Evolutionary conservation across 2,329 filamentous ascomycete genomes (phyloP).

Genomic region (Alternaria atra): DNA sequence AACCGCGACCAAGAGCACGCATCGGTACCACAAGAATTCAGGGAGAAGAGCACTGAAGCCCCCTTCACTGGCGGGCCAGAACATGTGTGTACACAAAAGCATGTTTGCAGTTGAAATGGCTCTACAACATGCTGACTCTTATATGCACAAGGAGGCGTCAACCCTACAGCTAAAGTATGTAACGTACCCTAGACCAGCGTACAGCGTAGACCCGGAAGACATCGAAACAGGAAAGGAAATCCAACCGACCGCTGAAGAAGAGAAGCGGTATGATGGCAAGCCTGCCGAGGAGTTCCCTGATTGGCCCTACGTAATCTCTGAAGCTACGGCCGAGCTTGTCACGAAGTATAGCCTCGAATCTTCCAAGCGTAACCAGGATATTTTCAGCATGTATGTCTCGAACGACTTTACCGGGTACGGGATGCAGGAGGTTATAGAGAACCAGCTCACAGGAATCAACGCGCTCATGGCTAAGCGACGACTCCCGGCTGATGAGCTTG

Average conservation of each 20-base stretch:
- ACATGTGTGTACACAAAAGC: too few relatives aligned
- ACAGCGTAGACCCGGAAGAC: slow-evolving; percentile 1
- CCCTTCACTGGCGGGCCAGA: too few relatives aligned
- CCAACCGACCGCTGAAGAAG: not conserved
- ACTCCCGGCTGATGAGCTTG: slow-evolving; percentile 1
- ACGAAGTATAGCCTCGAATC: slow-evolving; percentile 9
- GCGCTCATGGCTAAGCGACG: slow-evolving; percentile 10
- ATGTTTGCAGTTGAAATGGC: too few relatives aligned
- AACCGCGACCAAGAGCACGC: not conserved
- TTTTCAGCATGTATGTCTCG: slow-evolving; percentile 13
- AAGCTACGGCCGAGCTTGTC: slow-evolving; percentile 9
- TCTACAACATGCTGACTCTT: slow-evolving; percentile 1
- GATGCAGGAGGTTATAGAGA: slow-evolving; percentile 12
- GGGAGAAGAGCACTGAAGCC: too few relatives aligned
- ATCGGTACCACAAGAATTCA: not conserved
- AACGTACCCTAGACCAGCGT: slow-evolving; percentile 3
- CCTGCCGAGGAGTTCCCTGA: slow-evolving; percentile 8
- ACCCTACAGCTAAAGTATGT: slow-evolving; percentile 4
- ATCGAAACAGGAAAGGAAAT: not conserved
- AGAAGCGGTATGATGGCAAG: slow-evolving; percentile 4
- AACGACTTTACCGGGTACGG: slow-evolving; percentile 20
- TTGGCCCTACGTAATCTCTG: slow-evolving; percentile 14
- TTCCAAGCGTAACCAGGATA: slow-evolving; percentile 16
- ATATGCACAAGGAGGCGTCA: not conserved
- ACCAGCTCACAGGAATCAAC: slow-evolving; percentile 13